Base-by-base conservation (phyloP, 345 rosid genomes). In the Syzygium aromaticum region DNA sequence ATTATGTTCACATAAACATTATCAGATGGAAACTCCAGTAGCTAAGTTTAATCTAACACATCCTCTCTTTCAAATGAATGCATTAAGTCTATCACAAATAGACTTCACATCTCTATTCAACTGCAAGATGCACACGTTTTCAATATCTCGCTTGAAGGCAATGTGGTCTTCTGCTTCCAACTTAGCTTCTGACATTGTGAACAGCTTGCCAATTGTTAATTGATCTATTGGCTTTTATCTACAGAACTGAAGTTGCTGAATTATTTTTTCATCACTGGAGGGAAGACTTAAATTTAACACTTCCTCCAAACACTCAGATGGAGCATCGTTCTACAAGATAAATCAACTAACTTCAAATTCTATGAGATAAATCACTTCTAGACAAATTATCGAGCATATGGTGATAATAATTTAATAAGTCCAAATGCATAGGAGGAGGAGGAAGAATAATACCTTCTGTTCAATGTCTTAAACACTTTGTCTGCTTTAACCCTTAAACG, bases 131-230 rank as follows among this genome's bases (percentile, higher is more conserved):
- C 86, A 84, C 89, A 86, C 9, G 88, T 13, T 89, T 77, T 86
- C 88, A 67, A 67, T 87, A 87, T 84, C 86, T 86, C 49, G 33
- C 52, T 77, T 23, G 57, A 53, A 52, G 77, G 57, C 15, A 80
- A 52, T n/a, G 86, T 89, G 25, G 86, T 89, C 90, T 77, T 88
- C 92, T n/a, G 84, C 89, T 91, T 89, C 92, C 85, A 84, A 82
- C 57, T 87, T 86, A 77, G 87, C 78, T 87, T 90, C 89, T 63
- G n/a, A 64, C 67, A 85, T 86, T 19, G 51, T 46, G 33, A 67
- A 67, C 25, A 3, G 78, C 46, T 67, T 46, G 25, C 78, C 78
- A 67, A 33, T 67, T 67, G 46, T 67, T 67, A 67, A 67, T 4
- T 17, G 23, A 67, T 17, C 78, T 67, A 67, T 30, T 67, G 78